These are phyloP conservation scores for Artomyces pyxidatus DNA, from an alignment of 768 basidiomycete species.

Conservation along the genomic window DNA sequence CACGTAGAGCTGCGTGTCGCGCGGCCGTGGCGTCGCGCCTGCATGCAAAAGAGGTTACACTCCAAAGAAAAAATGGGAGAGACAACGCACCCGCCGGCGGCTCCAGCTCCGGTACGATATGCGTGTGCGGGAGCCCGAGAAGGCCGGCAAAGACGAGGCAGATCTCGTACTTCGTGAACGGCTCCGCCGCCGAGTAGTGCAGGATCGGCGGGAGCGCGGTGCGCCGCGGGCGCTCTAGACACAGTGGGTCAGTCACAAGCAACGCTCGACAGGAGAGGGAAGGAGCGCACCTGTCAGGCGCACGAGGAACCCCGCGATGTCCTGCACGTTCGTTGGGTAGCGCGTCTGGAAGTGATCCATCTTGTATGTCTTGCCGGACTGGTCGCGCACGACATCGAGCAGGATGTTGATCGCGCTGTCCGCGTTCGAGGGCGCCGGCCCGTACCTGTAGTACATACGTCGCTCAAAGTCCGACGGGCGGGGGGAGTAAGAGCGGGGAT, in stretches of 20 bases:
- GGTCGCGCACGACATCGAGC: conserved; percentile 79
- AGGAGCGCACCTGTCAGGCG: conserved; percentile 56
- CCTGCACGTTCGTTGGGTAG: conserved; percentile 85
- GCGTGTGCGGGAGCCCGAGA: conserved; percentile 59
- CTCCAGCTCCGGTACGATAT: conserved; percentile 68
- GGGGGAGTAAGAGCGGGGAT: conserved; percentile 5
- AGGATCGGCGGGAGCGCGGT: conserved; percentile 59
- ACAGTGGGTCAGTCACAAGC: background rate
- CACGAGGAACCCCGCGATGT: conserved; percentile 80
- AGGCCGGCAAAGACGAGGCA: conserved; percentile 70
- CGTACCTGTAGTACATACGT: conserved; percentile 66
- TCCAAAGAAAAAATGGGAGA: background rate
- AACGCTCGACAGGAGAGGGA: background rate
- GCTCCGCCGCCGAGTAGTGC: conserved; percentile 78
- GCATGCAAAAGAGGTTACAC: conserved; percentile 7
- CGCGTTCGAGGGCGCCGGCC: conserved; percentile 72
- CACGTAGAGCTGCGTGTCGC: conserved; percentile 73
- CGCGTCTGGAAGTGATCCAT: conserved; percentile 96
- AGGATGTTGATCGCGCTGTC: conserved; percentile 89
- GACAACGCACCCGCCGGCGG: conserved; percentile 31
- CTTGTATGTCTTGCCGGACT: conserved; percentile 80
- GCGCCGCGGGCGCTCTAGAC: no score
- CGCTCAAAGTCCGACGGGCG: background rate
- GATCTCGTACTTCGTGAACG: conserved; percentile 91
- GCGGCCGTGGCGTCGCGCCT: conserved; percentile 69